Conservation (phyloP, 2,329 filamentous ascomycete species). For the Berkeleyomyces rouxiae region DNA sequence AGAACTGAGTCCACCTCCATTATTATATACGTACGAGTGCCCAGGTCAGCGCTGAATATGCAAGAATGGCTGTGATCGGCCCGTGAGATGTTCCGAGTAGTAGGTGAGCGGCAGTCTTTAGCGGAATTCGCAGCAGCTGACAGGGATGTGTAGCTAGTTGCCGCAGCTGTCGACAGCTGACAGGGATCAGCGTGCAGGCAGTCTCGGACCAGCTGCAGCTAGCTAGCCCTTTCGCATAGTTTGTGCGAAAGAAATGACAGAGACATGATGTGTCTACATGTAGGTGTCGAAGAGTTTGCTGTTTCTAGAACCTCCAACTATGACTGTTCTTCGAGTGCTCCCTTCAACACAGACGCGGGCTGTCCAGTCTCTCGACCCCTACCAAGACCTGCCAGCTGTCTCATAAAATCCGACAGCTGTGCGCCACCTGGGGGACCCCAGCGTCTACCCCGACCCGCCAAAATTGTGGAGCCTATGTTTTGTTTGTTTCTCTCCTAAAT, state of each 20-base stretch:
- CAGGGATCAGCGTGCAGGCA: no score
- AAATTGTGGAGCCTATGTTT: constrained; percentile 1
- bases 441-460: not conserved
- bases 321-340: no score
- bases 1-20: not conserved
- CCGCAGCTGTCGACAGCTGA: not conserved
- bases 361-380: not conserved
- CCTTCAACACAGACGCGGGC: no score
- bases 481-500: not conserved
- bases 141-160: not conserved
- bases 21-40: not conserved
- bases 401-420: not conserved
- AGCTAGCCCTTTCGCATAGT: no score
- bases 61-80: no score
- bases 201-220: no score
- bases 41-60: not conserved
- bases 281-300: no score
- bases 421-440: not conserved
- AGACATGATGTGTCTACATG: no score
- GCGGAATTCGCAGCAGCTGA: not conserved
- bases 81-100: no score
- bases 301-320: no score
- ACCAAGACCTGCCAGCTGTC: not conserved
- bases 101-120: not conserved
- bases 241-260: no score